phyloP scores from a whole-genome alignment of 2,329 filamentous ascomycete genomes.

The Arthrobotrys sinensis region DNA sequence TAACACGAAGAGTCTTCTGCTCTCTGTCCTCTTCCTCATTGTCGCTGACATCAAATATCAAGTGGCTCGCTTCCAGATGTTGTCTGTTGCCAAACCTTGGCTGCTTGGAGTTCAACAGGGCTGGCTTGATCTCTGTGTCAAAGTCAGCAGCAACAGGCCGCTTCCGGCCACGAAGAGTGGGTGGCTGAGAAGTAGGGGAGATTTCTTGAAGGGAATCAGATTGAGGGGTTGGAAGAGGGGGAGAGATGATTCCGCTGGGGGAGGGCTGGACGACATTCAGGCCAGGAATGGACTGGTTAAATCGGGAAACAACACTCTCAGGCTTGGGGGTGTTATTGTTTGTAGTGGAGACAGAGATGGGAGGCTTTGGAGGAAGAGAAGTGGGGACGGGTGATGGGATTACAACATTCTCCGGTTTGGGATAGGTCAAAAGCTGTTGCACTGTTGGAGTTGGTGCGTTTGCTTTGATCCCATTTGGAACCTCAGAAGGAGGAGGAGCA shows the following conservation, averaged over 20 bases:
- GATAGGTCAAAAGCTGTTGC: not conserved
- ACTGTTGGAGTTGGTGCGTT: conserved; percentile 6
- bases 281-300: conserved; percentile 43
- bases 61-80: conserved; percentile 72
- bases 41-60: conserved; percentile 90
- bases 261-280: conserved; percentile 30
- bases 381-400: conserved; percentile 10
- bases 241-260: conserved; percentile 2
- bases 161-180: conserved; percentile 67
- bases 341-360: not conserved
- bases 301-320: conserved; percentile 51
- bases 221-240: conserved; percentile 21
- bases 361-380: conserved; percentile 49
- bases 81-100: conserved; percentile 74
- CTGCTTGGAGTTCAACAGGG: conserved; percentile 56
- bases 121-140: conserved; percentile 72
- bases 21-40: conserved; percentile 72
- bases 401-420: conserved; percentile 16
- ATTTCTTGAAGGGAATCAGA: conserved; percentile 2
- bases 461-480: conserved; percentile 19
- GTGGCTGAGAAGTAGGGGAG: conserved; percentile 3
- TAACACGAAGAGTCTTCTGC: conserved; percentile 66
- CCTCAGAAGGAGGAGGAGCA: not conserved
- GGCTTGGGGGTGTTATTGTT: conserved; percentile 19
- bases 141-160: conserved; percentile 80